A percentile compares a stretch with the other conserved stretches of the same genome.
Conservation (phyloP, 495 filamentous ascomycete genomes). For the Daldinia childiae region DNA sequence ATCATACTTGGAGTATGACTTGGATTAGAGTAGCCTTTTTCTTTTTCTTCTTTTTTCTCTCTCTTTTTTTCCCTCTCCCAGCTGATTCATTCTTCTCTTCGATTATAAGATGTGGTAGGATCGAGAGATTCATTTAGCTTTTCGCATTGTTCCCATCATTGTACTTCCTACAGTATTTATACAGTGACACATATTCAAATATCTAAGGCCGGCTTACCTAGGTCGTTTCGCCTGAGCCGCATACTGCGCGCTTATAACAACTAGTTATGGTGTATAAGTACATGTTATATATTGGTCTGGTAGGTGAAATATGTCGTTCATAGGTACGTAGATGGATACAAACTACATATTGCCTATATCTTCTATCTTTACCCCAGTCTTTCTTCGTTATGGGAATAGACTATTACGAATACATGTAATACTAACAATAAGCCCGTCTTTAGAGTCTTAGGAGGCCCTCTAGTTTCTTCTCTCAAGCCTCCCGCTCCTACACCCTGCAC, state of each 20-base stretch:
- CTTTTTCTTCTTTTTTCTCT: too few relatives aligned
- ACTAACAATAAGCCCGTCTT: neutral
- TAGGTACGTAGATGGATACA: too few relatives aligned
- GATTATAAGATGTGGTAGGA: neutral
- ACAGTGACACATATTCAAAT: neutral
- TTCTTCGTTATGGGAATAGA: too few relatives aligned
- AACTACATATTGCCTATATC: too few relatives aligned
- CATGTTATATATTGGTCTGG: too few relatives aligned
- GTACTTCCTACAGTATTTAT: neutral
- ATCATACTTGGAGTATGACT: constrained; percentile 7
- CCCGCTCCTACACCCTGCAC: constrained; percentile 12
- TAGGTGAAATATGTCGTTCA: too few relatives aligned
- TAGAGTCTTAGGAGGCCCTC: neutral
- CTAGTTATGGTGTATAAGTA: neutral
- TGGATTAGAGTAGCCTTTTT: neutral
- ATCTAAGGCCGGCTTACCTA: neutral
- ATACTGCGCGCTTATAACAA: neutral
- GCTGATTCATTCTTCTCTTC: neutral
- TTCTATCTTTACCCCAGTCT: too few relatives aligned
- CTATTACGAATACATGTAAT: neutral
- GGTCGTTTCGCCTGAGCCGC: constrained; percentile 12
- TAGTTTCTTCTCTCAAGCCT: neutral
- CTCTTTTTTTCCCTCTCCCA: neutral
- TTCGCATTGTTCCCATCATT: neutral
- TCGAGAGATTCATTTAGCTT: neutral